Conservation (phyloP, 768 basidiomycete genomes). For the Crucibulum laeve region DNA sequence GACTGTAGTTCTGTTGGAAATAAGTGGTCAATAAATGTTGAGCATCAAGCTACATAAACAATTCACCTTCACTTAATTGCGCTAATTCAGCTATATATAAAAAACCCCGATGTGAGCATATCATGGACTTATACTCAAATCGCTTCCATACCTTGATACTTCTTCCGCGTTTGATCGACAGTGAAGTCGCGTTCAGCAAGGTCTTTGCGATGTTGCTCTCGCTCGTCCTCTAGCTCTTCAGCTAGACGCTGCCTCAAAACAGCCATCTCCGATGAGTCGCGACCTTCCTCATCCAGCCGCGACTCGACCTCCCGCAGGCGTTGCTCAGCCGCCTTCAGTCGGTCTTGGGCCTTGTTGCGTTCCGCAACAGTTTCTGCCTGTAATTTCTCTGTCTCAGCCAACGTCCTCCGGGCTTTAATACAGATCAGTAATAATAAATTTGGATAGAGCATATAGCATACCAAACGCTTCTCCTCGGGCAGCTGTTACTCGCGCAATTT, state of each 20-base stretch:
- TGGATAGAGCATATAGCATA: constrained; percentile 19
- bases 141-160: constrained; percentile 63
- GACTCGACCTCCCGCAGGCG: constrained; percentile 55
- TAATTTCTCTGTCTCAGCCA: constrained; percentile 58
- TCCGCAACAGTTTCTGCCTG: constrained; percentile 48
- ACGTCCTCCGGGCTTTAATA: constrained; percentile 49
- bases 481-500: constrained; percentile 63
- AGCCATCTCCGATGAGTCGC: constrained; percentile 61
- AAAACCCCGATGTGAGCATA: background rate
- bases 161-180: constrained; percentile 78
- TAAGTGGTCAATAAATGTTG: too few species aligned
- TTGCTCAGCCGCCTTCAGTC: constrained; percentile 44
- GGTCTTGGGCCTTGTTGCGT: constrained; percentile 45
- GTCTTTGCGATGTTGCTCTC: constrained; percentile 76
- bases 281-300: constrained; percentile 64
- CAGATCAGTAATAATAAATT: constrained; percentile 3
- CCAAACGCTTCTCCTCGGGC: constrained; percentile 62
- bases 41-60: constrained; percentile 2
- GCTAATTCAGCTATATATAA: constrained; percentile 60
- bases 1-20: constrained; percentile 79
- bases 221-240: constrained; percentile 75
- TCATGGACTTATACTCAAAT: background rate
- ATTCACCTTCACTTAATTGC: constrained; percentile 70
- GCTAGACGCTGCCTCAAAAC: constrained; percentile 62
- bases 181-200: constrained; percentile 76